Conservation (phyloP, 352 stramenopile species). For the Thalassiosira livingstoniorum region DNA sequence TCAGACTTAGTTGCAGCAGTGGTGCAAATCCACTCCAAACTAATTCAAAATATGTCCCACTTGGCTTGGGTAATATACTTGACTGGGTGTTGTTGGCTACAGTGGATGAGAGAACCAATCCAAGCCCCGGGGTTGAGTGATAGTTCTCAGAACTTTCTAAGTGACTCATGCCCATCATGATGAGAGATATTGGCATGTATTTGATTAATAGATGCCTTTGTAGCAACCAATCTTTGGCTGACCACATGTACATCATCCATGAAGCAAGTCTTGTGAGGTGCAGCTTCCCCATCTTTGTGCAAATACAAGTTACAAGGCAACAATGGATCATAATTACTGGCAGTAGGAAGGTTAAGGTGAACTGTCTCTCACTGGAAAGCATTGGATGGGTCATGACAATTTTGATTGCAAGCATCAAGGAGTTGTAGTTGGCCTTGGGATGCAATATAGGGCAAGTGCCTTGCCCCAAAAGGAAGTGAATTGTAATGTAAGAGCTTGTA, state of each 20-base stretch:
- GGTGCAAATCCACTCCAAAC: too few relatives aligned
- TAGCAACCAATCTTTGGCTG: neutral
- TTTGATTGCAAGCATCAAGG: too few relatives aligned
- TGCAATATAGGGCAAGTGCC: too few relatives aligned
- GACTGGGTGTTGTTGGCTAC: too few relatives aligned
- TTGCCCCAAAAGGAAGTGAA: too few relatives aligned
- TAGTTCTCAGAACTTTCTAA: constrained; percentile 28
- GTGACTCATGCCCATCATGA: constrained; percentile 44
- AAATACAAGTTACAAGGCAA: constrained; percentile 21
- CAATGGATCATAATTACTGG: constrained; percentile 32
- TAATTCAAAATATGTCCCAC: too few relatives aligned
- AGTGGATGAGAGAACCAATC: constrained; percentile 30
- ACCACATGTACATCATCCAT: constrained; percentile 39
- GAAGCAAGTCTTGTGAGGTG: constrained; percentile 32
- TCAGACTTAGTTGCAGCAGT: too few relatives aligned
- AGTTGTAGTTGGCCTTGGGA: too few relatives aligned
- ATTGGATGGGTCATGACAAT: constrained; percentile 20
- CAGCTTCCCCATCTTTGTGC: neutral
- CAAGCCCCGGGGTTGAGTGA: constrained; percentile 41
- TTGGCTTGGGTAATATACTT: too few relatives aligned
- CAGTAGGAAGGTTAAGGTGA: constrained; percentile 38
- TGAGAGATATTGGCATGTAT: neutral
- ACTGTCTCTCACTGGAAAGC: constrained; percentile 35
- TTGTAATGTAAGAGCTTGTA: too few relatives aligned
- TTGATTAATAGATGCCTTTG: neutral